Base-by-base conservation (phyloP, 2,329 filamentous ascomycete species). In the Triangularia setosa region DNA sequence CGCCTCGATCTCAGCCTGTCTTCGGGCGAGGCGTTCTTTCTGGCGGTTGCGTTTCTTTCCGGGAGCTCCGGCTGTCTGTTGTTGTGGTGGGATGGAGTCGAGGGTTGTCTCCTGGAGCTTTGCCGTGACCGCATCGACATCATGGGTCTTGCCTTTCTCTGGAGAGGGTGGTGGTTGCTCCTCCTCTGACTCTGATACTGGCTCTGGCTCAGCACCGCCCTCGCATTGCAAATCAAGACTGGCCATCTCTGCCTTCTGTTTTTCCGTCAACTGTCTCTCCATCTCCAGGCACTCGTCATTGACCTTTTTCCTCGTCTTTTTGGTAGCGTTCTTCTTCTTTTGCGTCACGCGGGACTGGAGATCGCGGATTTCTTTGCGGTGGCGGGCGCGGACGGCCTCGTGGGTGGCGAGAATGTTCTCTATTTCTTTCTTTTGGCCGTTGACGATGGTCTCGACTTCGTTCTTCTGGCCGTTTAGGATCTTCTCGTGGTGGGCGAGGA, bases 301-400 rank as follows among this genome's bases (percentile, higher is more conserved):
- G 73, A 94, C 81, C 27, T 89, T 88, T 75, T 90, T 92, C 72
- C 80, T 86, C 70, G 84, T 93, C 86, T 87, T 92, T 79, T 98
- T 99, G 56, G 90, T 96, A 16, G 95, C 93, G 70, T 91, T 90
- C 82, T 97, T 98, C 83, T 97, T 99, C 84, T 97, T 98, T 79
- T 90, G 93, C 4, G 92, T 97, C 73, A 96, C 88, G 65, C 90
- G 88, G 59, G 87, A 85, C 76, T 96, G 91, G 25, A 99, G 83
- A 66, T 98, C 94, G 71, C 88, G 89, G 75, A 90, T 88, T 79
- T 99, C 94, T 77, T 92, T 95, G 72, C 92, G 88, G 76, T 99
- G 95, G 56, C 89, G 90, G 8, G 30, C 30, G 9, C 11, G 30
- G 7, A 33, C 14, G 7, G 30, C 30, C 11, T 33, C 30, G 30